These are phyloP conservation scores for Metarhizium album DNA, from an alignment of 2,329 filamentous ascomycete species.

Conservation along the genomic window DNA sequence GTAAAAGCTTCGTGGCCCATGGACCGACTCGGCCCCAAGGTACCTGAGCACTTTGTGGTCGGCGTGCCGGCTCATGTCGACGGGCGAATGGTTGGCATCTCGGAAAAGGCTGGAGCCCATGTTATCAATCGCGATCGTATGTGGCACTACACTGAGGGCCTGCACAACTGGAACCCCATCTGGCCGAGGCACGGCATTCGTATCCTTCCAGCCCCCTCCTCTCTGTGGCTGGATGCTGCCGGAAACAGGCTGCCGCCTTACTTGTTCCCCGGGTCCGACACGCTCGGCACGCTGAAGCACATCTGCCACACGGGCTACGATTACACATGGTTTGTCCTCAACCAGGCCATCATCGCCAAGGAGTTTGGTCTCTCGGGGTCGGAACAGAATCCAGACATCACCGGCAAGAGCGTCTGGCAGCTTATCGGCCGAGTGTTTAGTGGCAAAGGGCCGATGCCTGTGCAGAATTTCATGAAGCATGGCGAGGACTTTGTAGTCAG, in stretches of 20 bases:
- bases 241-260: constrained; percentile 47
- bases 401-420: constrained; percentile 44
- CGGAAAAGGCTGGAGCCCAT: constrained; percentile 39
- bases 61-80: constrained; percentile 56
- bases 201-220: constrained; percentile 48
- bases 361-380: constrained; percentile 53
- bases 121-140: constrained; percentile 52
- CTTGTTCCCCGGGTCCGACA: constrained; percentile 47
- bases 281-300: constrained; percentile 44
- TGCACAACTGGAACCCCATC: constrained; percentile 51
- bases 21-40: constrained; percentile 43
- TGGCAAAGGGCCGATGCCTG: constrained; percentile 39
- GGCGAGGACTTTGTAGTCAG: constrained; percentile 49
- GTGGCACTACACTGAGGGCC: constrained; percentile 57
- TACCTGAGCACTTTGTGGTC: constrained; percentile 45
- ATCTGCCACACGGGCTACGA: constrained; percentile 51
- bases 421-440: constrained; percentile 40
- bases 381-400: constrained; percentile 53
- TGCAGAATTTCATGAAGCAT: constrained; percentile 48
- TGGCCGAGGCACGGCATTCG: constrained; percentile 52
- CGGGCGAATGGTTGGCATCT: constrained; percentile 49
- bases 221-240: constrained; percentile 51
- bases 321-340: constrained; percentile 53
- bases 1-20: constrained; percentile 48
- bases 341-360: constrained; percentile 46